Evolutionary conservation across 495 filamentous ascomycete species (phyloP), one percentile per base, ranked within the genome.

Genomic region (Ascodesmis nigricans): DNA sequence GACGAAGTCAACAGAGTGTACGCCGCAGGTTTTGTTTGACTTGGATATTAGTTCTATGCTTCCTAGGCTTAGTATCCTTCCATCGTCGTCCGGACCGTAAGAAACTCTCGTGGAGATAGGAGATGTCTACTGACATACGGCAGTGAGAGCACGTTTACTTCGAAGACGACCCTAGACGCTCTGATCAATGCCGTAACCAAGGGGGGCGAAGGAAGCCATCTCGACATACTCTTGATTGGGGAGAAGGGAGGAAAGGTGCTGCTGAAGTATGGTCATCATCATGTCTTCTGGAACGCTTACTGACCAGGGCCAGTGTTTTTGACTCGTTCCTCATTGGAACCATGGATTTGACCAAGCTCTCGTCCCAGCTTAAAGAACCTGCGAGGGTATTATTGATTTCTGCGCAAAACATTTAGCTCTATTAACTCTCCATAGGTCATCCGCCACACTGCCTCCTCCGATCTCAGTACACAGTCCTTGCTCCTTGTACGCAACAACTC

Each of bases 271-370:
- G 35, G 46, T 31, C 33, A 14, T 13, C 6, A 14, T 23, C 7
- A 8, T n/a, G 6, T 17, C 16, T 19, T 24, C 25, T 16, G 10
- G 2, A 8, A 6, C 11, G 4, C 11, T 25, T 11, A 26, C 13
- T 30, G 15, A 49, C 27, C 19, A 27, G 24, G 17, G 24, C 18
- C 19, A 75, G 75, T 36, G 79, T 92, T 33, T 92, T 90, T 53
- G 78, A 92, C 47, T 84, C 75, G 10, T 83, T 93, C 44, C 63
- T 78, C 35, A 75, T 91, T 36, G 81, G 87, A 1, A 68, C 61
- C 16, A 47, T 52, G 44, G 37, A 45, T n/a, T 44, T 52, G n/a
- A 47, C 48, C 11, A 49, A 48, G 9, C 35, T 52, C 3, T 52
- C 38, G 26, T 21, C 40, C 21, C 49, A 47, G 22, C 38, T 52